These are phyloP conservation scores for Rutstroemia sp. DNA, from an alignment of 2,329 filamentous ascomycete species.

Conservation along the genomic window DNA sequence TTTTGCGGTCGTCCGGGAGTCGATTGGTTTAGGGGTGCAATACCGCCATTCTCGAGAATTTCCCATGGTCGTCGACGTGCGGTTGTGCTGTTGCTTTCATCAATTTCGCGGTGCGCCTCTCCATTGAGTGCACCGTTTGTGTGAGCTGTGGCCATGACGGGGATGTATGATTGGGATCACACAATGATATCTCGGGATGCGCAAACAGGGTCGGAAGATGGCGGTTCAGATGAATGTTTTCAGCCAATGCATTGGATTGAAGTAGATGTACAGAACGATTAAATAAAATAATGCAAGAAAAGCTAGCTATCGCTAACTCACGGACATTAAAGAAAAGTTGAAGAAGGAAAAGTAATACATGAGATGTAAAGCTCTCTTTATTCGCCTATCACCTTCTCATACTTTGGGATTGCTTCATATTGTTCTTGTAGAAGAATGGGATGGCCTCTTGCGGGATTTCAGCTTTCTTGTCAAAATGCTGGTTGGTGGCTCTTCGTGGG, in stretches of 20 bases:
- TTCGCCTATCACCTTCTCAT: not conserved
- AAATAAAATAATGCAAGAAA: not conserved
- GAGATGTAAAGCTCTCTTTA: not conserved
- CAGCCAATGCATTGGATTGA: not conserved
- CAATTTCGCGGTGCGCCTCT: not conserved
- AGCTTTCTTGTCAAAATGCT: too few species aligned
- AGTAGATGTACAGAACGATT: not conserved
- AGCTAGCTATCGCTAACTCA: not conserved
- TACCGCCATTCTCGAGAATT: constrained; percentile 10
- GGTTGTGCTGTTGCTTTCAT: not conserved
- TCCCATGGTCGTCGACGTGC: constrained; percentile 7
- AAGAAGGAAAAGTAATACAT: not conserved
- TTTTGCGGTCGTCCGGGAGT: not conserved
- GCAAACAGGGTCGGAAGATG: too few species aligned
- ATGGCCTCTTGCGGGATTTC: not conserved
- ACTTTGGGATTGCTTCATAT: not conserved
- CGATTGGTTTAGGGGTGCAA: constrained; percentile 2
- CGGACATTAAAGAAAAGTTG: not conserved
- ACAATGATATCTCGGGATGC: too few species aligned
- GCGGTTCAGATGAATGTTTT: not conserved
- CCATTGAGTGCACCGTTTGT: not conserved
- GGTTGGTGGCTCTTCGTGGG: too few species aligned
- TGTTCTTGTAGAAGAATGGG: not conserved
- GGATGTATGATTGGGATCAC: not conserved
- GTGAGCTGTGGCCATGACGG: not conserved